These are phyloP conservation scores for Zangia roseola DNA, from an alignment of 768 basidiomycete species.

Conservation along the genomic window DNA sequence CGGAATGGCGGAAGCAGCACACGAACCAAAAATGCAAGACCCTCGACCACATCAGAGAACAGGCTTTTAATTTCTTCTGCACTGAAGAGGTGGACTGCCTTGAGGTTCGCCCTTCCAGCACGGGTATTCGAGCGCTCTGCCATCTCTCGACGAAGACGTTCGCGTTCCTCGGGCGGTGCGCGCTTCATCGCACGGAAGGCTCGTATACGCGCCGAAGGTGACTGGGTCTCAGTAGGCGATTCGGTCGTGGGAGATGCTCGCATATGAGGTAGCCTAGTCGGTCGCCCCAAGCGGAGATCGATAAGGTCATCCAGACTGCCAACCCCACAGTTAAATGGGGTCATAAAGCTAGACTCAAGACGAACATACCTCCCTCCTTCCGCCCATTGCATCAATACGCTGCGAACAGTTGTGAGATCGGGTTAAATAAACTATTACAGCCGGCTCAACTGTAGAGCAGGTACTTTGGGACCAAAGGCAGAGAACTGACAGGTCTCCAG, in stretches of 20 bases:
- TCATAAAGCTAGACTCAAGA: background rate
- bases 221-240: slow-evolving; percentile 40
- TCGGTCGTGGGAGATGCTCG: slow-evolving; percentile 30
- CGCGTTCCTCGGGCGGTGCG: slow-evolving; percentile 62
- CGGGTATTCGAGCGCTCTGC: slow-evolving; percentile 28
- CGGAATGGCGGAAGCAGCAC: background rate
- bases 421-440: background rate
- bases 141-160: slow-evolving; percentile 56
- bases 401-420: slow-evolving; percentile 26
- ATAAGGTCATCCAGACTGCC: slow-evolving; percentile 81
- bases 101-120: slow-evolving; percentile 44
- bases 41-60: slow-evolving; percentile 84
- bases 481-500: slow-evolving; percentile 85
- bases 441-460: slow-evolving; percentile 74
- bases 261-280: slow-evolving; percentile 42
- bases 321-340: background rate
- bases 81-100: slow-evolving; percentile 80
- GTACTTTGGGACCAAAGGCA: slow-evolving; percentile 83
- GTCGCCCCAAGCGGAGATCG: slow-evolving; percentile 69
- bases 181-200: slow-evolving; percentile 71
- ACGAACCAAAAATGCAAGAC: slow-evolving; percentile 80
- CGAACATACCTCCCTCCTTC: slow-evolving; percentile 67
- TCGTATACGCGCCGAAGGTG: slow-evolving; percentile 70
- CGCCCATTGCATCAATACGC: slow-evolving; percentile 92
- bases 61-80: slow-evolving; percentile 80